Base-by-base conservation (phyloP, 345 rosid species). In the Euphorbia tirucalli region DNA sequence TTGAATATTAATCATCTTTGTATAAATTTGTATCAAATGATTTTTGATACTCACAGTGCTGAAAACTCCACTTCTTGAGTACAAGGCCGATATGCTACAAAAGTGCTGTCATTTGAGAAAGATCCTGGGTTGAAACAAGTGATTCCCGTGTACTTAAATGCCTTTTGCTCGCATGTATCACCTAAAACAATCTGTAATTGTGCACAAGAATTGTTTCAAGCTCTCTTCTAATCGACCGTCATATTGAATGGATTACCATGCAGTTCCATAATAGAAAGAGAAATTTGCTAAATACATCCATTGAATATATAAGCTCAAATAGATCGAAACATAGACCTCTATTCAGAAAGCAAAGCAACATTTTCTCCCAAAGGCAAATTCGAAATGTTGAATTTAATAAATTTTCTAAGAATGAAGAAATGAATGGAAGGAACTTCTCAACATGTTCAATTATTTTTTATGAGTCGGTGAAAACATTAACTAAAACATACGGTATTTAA, bases 61-160 rank as follows among this genome's bases (percentile, higher is more conserved):
- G 96, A 93, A 70, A 90, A 78, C 79, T 93, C 98, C n/a, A 91
- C 97, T 79, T 88, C 87, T 74, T 85, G 91, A 16, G 92, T 82
- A 73, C 87, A 88, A 65, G 96, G 96, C 32, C 91, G 87, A 80
- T 88, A 93, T 19, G 87, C 96, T 64, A 92, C 90, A 68, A 92
- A 92, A 24, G 91, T 90, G 77, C 83, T 80, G 65, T 91, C 94
- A 1, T 65, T 78, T 65, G 96, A 80, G 81, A 93, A 95, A 43
- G 98, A 89, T 62, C 94, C 98, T 24, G 96, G 96, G 84, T 95
- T 92, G 71, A 92, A 90, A 78, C 97, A 95, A 56, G 96, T 93
- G 49, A 85, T 88, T 77, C 91, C 96, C 0, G 88, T 82, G 82
- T 81, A 88, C 67, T 85, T 83, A 86, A 88, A 89, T 27, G 85